These are phyloP conservation scores for Candida sanyaensis DNA, from an alignment of 1,139 yeast genomes.

Conservation along the genomic window DNA sequence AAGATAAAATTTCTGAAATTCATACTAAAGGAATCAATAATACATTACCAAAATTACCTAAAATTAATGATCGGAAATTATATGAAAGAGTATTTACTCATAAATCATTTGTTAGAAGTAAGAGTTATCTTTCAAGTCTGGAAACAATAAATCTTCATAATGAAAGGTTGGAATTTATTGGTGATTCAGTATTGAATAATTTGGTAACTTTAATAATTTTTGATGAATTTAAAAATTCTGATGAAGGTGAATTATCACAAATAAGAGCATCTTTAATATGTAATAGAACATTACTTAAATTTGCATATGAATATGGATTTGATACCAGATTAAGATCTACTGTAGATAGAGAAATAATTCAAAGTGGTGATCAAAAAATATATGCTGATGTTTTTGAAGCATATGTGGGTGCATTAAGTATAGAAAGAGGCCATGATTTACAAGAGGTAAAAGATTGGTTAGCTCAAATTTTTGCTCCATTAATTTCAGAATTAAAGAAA, in stretches of 20 bases:
- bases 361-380: constrained; percentile 51
- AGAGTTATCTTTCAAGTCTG: constrained; percentile 53
- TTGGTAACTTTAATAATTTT: constrained; percentile 70
- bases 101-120: constrained; percentile 67
- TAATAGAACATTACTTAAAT: constrained; percentile 70
- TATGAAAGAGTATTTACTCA: constrained; percentile 79
- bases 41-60: constrained; percentile 63
- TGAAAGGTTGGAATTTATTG: constrained; percentile 90
- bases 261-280: constrained; percentile 72
- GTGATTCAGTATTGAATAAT: constrained; percentile 84
- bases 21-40: constrained; percentile 30
- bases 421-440: constrained; percentile 54
- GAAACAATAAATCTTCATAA: constrained; percentile 71
- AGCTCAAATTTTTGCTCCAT: constrained; percentile 43
- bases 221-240: constrained; percentile 62
- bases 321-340: constrained; percentile 58
- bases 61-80: constrained; percentile 59
- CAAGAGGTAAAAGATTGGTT: constrained; percentile 63
- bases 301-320: constrained; percentile 72
- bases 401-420: constrained; percentile 79
- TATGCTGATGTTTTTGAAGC: constrained; percentile 88
- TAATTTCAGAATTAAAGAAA: constrained; percentile 27
- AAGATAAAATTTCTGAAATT: constrained; percentile 17
- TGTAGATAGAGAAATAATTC: constrained; percentile 35
- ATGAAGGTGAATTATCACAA: constrained; percentile 81